phyloP scores from a whole-genome alignment of 116 monocot species.

The Papilionanthe hybrid region DNA sequence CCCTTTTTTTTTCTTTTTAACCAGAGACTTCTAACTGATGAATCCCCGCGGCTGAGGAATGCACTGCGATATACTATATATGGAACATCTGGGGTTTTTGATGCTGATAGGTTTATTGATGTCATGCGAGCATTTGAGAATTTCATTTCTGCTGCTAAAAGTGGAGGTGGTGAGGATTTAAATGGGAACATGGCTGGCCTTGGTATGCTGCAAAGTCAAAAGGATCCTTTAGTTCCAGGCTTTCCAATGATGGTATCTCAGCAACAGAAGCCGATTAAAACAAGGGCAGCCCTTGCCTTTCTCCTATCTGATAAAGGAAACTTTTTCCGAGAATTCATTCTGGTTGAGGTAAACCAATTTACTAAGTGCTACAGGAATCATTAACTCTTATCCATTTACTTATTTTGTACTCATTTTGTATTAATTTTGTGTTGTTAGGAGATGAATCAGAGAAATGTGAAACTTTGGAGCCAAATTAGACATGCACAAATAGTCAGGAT shows the following conservation, averaged over 20 bases:
- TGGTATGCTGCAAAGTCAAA: slow-evolving; percentile 46
- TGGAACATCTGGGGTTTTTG: slow-evolving; percentile 92
- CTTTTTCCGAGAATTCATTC: slow-evolving; percentile 91
- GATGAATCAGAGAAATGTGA: too few species aligned
- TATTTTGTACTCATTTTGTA: neutral
- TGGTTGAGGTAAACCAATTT: slow-evolving; percentile 72
- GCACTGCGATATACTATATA: slow-evolving; percentile 92
- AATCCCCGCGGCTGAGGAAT: slow-evolving; percentile 75
- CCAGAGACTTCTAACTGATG: slow-evolving; percentile 96
- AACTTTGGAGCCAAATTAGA: too few species aligned
- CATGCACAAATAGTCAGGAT: too few species aligned
- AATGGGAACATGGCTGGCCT: slow-evolving; percentile 93
- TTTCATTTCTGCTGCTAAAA: slow-evolving; percentile 92
- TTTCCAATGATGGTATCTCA: slow-evolving; percentile 45
- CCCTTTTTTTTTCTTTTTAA: slow-evolving; percentile 10
- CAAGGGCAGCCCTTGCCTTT: slow-evolving; percentile 83
- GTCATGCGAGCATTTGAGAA: slow-evolving; percentile 99
- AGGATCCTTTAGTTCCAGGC: slow-evolving; percentile 34
- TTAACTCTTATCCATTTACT: neutral
- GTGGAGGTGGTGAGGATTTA: slow-evolving; percentile 85
- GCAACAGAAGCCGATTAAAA: slow-evolving; percentile 53
- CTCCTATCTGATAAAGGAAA: slow-evolving; percentile 87
- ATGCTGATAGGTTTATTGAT: slow-evolving; percentile 98
- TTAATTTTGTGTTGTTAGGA: too few species aligned
- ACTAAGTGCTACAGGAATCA: neutral